Conservation (phyloP, 805 yeast genomes). For the Candida coquimbonensis region DNA sequence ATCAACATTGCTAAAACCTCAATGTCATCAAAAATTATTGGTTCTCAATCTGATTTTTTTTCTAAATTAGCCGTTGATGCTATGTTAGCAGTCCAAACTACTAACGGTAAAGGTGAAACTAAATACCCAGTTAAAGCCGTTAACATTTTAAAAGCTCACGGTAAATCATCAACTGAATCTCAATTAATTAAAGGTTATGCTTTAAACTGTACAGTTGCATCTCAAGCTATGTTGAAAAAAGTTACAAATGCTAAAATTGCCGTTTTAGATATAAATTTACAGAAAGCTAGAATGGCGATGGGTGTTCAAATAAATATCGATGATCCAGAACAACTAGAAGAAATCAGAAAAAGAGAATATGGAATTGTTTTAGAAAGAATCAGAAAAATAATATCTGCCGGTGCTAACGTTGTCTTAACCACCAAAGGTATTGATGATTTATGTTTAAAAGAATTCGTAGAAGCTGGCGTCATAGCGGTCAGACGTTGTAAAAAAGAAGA, state of each 20-base stretch:
- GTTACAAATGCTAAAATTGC: conserved; percentile 73
- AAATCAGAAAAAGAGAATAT: conserved; percentile 88
- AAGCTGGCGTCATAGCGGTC: conserved; percentile 80
- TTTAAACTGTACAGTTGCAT: conserved; percentile 91
- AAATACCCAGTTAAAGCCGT: conserved; percentile 97
- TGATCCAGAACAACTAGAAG: conserved; percentile 94
- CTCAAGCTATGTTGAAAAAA: conserved; percentile 88
- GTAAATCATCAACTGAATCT: conserved; percentile 86
- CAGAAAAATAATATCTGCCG: conserved; percentile 80
- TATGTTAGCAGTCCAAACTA: conserved; percentile 87
- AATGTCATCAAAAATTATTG: conserved; percentile 95
- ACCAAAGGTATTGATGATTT: conserved; percentile 96
- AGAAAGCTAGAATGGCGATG: conserved; percentile 95
- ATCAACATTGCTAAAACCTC: conserved; percentile 92
- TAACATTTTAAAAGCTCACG: conserved; percentile 92
- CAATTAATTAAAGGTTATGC: conserved; percentile 90
- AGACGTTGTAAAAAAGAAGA: conserved; percentile 97
- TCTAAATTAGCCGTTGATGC: conserved; percentile 91
- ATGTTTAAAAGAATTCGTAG: conserved; percentile 93
- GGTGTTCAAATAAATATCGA: conserved; percentile 96
- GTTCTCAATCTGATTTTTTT: conserved; percentile 88
- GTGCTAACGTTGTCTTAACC: conserved; percentile 85
- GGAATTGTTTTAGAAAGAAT: conserved; percentile 62
- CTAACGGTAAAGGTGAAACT: conserved; percentile 77
- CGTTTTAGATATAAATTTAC: conserved; percentile 86